phyloP scores from a whole-genome alignment of 2,329 filamentous ascomycete species.

The Paraphaeosphaeria minitans region DNA sequence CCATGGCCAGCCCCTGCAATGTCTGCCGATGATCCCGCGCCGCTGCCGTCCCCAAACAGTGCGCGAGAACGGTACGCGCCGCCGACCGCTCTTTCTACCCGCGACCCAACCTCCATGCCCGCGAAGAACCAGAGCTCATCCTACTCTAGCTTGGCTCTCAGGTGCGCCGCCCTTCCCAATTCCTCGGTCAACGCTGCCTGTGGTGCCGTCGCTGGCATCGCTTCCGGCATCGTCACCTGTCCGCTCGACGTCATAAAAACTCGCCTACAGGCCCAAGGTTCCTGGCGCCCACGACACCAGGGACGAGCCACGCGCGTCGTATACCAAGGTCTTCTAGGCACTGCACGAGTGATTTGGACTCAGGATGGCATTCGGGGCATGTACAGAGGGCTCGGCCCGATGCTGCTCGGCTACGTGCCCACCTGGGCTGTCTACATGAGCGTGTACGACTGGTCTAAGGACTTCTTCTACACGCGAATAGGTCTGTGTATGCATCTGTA shows the following conservation, averaged over 20 bases:
- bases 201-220: constrained; percentile 87
- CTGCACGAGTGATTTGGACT: constrained; percentile 80
- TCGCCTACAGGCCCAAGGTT: constrained; percentile 93
- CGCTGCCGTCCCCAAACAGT: constrained; percentile 43
- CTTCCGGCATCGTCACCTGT: constrained; percentile 92
- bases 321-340: constrained; percentile 87
- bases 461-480: constrained; percentile 69
- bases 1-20: constrained; percentile 40
- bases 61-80: constrained; percentile 43
- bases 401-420: constrained; percentile 92
- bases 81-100: constrained; percentile 23
- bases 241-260: constrained; percentile 99
- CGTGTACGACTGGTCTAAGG: constrained; percentile 89
- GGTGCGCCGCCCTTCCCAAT: constrained; percentile 56
- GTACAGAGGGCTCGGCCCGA: constrained; percentile 91
- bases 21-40: constrained; percentile 42
- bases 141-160: constrained; percentile 46
- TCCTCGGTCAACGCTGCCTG: constrained; percentile 77
- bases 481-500: constrained; percentile 50
- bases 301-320: constrained; percentile 59
- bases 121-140: constrained; percentile 28
- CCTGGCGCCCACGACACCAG: constrained; percentile 66
- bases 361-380: constrained; percentile 89
- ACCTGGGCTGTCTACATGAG: constrained; percentile 99
- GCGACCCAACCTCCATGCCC: constrained; percentile 29